Evolutionary conservation across 139 green algal genomes (phyloP).

Genomic region (Edaphochlamys debaryana): DNA sequence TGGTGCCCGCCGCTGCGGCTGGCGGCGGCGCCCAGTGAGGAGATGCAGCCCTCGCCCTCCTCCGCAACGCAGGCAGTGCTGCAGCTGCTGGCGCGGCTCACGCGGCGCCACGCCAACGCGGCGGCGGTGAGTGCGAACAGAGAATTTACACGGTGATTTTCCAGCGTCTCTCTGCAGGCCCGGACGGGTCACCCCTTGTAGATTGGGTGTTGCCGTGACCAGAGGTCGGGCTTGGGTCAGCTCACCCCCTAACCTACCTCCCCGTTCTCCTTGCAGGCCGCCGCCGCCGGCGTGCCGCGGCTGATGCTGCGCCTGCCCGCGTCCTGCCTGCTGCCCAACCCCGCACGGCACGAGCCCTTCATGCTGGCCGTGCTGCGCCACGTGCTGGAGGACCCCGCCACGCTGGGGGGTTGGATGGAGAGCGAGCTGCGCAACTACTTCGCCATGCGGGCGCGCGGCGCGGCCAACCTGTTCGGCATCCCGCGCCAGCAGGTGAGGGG

Average conservation of each 20-base stretch:
- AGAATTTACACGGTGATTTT: too few relatives aligned
- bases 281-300: slow-evolving; percentile 61
- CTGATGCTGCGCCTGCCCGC: slow-evolving; percentile 83
- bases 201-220: too few relatives aligned
- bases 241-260: too few relatives aligned
- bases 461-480: background rate
- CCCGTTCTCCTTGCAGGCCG: too few relatives aligned
- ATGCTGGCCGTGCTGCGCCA: slow-evolving; percentile 85
- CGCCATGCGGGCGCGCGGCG: slow-evolving; percentile 17
- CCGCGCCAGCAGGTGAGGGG: too few relatives aligned
- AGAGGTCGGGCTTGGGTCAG: too few relatives aligned
- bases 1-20: slow-evolving; percentile 52
- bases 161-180: too few relatives aligned
- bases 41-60: slow-evolving; percentile 61
- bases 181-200: too few relatives aligned
- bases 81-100: slow-evolving; percentile 83
- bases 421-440: slow-evolving; percentile 83
- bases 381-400: slow-evolving; percentile 90
- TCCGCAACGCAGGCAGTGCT: slow-evolving; percentile 80
- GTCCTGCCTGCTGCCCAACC: slow-evolving; percentile 57
- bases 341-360: slow-evolving; percentile 68
- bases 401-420: slow-evolving; percentile 93
- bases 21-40: slow-evolving; percentile 32
- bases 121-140: slow-evolving; percentile 66
- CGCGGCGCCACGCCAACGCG: slow-evolving; percentile 73